phyloP scores from a whole-genome alignment of 352 stramenopile species.

The Pythium insidiosum region DNA sequence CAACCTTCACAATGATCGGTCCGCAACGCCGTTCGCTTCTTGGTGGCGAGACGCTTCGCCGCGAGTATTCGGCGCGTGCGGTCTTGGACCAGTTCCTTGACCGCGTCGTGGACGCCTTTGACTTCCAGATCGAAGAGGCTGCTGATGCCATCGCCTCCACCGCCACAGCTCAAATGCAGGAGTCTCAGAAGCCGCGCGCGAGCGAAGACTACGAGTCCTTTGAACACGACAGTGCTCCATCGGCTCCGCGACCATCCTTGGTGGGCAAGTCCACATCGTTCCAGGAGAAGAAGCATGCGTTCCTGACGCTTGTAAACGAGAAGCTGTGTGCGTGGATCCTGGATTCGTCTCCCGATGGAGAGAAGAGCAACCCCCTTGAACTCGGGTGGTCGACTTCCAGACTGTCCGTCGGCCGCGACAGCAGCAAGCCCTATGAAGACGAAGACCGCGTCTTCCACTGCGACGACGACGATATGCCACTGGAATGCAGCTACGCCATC shows the following conservation, averaged over 20 bases:
- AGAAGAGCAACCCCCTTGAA: constrained; percentile 16
- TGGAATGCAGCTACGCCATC: constrained; percentile 15
- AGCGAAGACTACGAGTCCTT: constrained; percentile 1
- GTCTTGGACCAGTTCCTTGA: constrained; percentile 25
- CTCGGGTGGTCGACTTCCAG: constrained; percentile 8
- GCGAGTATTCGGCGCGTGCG: constrained; percentile 10
- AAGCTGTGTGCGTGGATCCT: constrained; percentile 19
- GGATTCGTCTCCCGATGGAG: constrained; percentile 11
- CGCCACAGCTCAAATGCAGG: no score
- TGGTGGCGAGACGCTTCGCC: constrained; percentile 19
- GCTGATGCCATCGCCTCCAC: not conserved
- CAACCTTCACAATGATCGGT: constrained; percentile 6
- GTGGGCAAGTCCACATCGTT: constrained; percentile 5
- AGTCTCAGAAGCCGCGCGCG: no score
- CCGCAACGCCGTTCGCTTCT: constrained; percentile 27
- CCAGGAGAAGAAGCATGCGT: constrained; percentile 2
- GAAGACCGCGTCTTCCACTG: constrained; percentile 7
- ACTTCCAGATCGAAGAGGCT: constrained; percentile 22
- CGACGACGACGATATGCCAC: constrained; percentile 11
- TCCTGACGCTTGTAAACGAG: constrained; percentile 13
- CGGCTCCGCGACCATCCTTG: no score
- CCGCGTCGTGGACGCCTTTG: constrained; percentile 23
- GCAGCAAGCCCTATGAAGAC: not conserved
- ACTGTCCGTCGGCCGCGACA: not conserved
- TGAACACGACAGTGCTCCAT: not conserved